Evolutionary conservation across 805 yeast species (phyloP), one percentile per base, ranked within the genome.

Genomic region (Monosporozyma aerobia): DNA sequence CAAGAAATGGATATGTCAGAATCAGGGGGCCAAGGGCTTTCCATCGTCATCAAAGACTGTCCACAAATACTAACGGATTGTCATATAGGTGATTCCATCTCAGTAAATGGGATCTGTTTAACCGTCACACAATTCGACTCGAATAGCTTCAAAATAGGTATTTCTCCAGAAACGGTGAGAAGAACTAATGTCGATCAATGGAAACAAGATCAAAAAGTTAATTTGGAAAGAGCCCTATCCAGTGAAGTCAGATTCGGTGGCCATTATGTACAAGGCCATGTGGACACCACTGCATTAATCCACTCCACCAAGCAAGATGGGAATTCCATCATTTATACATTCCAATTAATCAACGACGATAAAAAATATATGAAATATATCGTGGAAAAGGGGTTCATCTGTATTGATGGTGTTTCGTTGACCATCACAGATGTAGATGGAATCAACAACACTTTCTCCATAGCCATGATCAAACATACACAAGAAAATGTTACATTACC

Each of bases 221-320:
- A 94, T 65, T 73, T 92, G 56, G 99, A 94, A 68, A 76, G 99
- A 54, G 99, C 99, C 0, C 89, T 94, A 33, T 75, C 73, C 3
- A 67, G 62, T 48, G 88, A 87, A 51, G 87, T 82, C 6, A 75
- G 99, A 57, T 81, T 90, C 62, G 99, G 99, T 25, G 99, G 99
- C 0, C 99, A 94, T 69, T 80, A 92, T 57, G 99, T 94, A 2
- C 99, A 94, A 63, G 99, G 99, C 5, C 99, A 94, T 71, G 89
- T 94, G 30, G 99, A 94, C 67, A 87, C 97, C 0, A 77, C 84
- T 37, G 97, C 97, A 2, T 68, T 66, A 37, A 84, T 92, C 41
- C 75, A 77, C 1, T 67, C 69, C 0, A 75, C 69, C 29, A 69
- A 58, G 9, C 70, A 78, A 1, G 97, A 90, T 63, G 85, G 69